Percentiles rank a stretch among this genome's conserved stretches.
phyloP scores from a whole-genome alignment of 148 eudicot species.

The Spergularia marina region DNA sequence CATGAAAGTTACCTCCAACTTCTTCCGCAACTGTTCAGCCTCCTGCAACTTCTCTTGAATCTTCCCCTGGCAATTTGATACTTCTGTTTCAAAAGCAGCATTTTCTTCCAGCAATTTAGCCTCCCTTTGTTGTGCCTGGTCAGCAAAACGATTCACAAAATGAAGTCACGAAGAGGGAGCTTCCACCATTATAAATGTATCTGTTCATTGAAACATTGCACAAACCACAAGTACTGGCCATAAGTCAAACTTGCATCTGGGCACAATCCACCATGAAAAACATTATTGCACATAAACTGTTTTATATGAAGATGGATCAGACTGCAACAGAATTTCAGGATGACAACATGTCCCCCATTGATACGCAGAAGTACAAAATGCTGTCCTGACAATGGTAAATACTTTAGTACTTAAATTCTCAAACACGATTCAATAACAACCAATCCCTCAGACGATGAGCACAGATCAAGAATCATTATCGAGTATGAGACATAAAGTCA shows the following conservation, averaged over 20 bases:
- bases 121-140: constrained; percentile 76
- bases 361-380: not conserved
- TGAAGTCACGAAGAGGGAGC: constrained; percentile 8
- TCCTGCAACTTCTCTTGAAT: constrained; percentile 80
- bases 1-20: constrained; percentile 55
- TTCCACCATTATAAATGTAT: not conserved
- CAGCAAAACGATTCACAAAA: constrained; percentile 20
- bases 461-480: not conserved
- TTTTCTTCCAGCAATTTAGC: constrained; percentile 72
- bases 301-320: not conserved
- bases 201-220: constrained; percentile 4
- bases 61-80: constrained; percentile 63
- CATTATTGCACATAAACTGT: not conserved
- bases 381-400: not conserved
- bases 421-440: not conserved
- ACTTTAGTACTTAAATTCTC: not conserved
- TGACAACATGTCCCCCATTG: not conserved
- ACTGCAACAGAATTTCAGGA: not conserved
- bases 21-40: constrained; percentile 49
- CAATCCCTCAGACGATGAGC: not conserved
- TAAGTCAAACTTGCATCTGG: not conserved
- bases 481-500: not conserved
- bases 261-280: constrained; percentile 10
- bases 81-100: constrained; percentile 70
- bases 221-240: constrained; percentile 6